Base-by-base conservation (phyloP, 2,329 filamentous ascomycete genomes). In the Fusarium sp. region DNA sequence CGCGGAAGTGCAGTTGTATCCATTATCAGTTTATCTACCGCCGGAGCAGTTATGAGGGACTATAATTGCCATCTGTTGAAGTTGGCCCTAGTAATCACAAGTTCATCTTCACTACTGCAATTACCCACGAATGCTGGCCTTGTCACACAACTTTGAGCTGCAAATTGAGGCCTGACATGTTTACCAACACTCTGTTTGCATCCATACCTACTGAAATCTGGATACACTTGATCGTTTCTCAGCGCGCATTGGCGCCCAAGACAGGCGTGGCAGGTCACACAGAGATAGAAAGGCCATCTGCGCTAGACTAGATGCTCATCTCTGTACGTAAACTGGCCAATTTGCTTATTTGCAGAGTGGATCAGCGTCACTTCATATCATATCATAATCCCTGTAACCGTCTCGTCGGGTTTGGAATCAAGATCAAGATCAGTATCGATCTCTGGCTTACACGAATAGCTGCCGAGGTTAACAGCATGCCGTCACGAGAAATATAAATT, bases 291-390 rank as follows among this genome's bases (percentile, higher is more conserved):
- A 40, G 23, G 23, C 35, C 25, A 44, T 54, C 37, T 49, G 28
- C 49, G 44, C 68, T 61, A 69, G 52, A 61, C 52, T 18, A 43
- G 30, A 57, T 47, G 49, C 50, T 60, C 47, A 62, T 30, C 43
- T 44, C 30, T 54, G 58, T 64, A 71, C 49, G 62, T 63, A 68
- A 73, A 63, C 40, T 44, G 40, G n/a, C 49, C 53, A 54, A 63
- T 49, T 63, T 52, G 44, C 40, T 67, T 46, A 19, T 40, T 52
- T 42, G 44, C 42, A 57, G 33, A 65, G 63, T 47, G 69, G 44
- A 35, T 33, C 53, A 40, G 42, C 46, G 50, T 40, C 33, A 54
- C 50, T 35, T 38, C 30, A 59, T 54, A 32, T 63, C 69, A 67
- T 68, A 63, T 71, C 57, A 47, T 50, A 43, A 42, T 50, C 35